A percentile compares a stretch with the other conserved stretches of the same genome.
Conservation (phyloP, 345 rosid species). For the Eucalyptus urophylla region DNA sequence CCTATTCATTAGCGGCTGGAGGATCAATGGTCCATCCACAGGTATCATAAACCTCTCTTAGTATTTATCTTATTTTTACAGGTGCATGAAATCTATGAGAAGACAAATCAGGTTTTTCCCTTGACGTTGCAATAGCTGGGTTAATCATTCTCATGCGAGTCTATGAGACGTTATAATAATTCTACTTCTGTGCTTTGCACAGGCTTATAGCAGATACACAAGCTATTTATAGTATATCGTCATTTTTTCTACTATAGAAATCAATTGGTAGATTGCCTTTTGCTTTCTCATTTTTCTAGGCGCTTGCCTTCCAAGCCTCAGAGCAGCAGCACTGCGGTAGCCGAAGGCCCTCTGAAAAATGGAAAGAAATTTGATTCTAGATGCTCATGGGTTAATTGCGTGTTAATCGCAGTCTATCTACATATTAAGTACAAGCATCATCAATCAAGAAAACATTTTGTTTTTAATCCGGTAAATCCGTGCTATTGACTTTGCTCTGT, state of each 20-base stretch:
- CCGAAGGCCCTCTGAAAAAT: neutral
- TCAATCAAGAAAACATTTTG: neutral
- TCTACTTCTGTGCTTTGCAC: neutral
- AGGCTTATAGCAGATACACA: neutral
- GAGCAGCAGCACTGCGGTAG: neutral
- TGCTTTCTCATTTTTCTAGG: neutral
- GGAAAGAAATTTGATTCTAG: neutral
- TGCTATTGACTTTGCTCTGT: neutral
- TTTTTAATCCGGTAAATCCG: neutral
- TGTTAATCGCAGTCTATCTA: neutral
- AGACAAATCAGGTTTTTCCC: too few species aligned
- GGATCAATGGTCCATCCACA: constrained; percentile 99
- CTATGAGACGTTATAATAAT: neutral
- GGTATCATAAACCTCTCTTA: constrained; percentile 14
- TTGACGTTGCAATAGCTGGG: neutral
- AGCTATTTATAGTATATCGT: neutral
- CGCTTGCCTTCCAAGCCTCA: neutral
- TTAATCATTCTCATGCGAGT: neutral
- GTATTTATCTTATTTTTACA: neutral
- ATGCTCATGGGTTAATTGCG: neutral
- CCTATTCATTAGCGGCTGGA: constrained; percentile 96
- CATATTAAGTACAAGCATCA: neutral
- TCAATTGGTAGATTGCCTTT: neutral
- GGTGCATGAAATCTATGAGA: neutral
- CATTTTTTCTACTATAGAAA: neutral